Conservation (phyloP, 2,329 filamentous ascomycete genomes). For the Xylogone sp. region DNA sequence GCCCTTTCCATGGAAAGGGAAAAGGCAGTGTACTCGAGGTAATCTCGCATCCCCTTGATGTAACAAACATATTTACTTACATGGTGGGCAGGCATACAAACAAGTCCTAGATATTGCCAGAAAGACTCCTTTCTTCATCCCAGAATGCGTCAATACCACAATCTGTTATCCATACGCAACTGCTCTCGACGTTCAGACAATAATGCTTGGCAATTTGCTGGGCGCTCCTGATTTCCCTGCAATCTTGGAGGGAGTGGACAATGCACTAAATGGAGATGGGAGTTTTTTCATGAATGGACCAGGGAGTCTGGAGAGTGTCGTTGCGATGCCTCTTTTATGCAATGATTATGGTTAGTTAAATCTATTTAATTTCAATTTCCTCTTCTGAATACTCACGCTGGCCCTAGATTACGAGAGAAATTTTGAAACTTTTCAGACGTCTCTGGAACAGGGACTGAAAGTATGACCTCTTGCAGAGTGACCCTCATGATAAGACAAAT, state of each 20-base stretch:
- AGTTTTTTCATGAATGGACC: slow-evolving; percentile 1
- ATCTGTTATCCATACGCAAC: slow-evolving; percentile 1
- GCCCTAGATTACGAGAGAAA: slow-evolving; percentile 1
- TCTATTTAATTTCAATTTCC: too few species aligned
- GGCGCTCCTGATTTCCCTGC: slow-evolving; percentile 4
- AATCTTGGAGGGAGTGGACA: not conserved
- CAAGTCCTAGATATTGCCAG: not conserved
- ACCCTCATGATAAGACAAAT: too few species aligned
- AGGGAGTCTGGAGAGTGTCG: not conserved
- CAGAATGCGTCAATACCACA: slow-evolving; percentile 2
- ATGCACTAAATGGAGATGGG: slow-evolving; percentile 2
- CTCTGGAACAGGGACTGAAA: slow-evolving; percentile 4
- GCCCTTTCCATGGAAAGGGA: slow-evolving; percentile 5
- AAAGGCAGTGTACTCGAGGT: slow-evolving; percentile 8
- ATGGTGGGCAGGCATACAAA: not conserved
- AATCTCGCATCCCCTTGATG: not conserved
- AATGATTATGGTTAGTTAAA: slow-evolving; percentile 3
- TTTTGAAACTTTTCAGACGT: slow-evolving; percentile 1
- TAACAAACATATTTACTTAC: too few species aligned
- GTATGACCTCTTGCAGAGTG: not conserved
- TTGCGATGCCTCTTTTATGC: slow-evolving; percentile 5
- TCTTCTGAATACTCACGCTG: not conserved
- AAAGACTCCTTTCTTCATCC: slow-evolving; percentile 1
- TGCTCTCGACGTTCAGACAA: slow-evolving; percentile 3
- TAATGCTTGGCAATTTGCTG: slow-evolving; percentile 1